Conservation (phyloP, 805 yeast genomes). For the Spathaspora hagerdaliae region DNA sequence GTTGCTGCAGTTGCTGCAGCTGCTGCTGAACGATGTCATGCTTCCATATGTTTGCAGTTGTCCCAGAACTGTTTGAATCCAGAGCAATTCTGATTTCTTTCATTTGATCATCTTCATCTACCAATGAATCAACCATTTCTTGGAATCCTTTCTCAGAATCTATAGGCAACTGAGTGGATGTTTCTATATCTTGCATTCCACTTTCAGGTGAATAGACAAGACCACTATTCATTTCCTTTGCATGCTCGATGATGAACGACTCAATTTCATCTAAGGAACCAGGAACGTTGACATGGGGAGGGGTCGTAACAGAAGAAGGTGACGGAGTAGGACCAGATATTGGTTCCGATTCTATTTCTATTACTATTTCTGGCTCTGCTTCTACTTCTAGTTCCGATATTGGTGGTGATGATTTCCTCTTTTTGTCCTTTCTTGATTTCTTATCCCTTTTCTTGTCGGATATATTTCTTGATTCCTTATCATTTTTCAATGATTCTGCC, state of each 20-base stretch:
- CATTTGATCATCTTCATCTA: slow-evolving; percentile 5
- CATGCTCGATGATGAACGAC: slow-evolving; percentile 30
- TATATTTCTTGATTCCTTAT: neutral
- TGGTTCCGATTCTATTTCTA: no score
- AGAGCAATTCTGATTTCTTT: neutral
- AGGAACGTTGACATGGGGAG: slow-evolving; percentile 11
- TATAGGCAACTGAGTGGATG: neutral
- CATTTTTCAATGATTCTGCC: neutral
- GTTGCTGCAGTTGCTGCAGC: neutral
- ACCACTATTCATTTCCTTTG: slow-evolving; percentile 20
- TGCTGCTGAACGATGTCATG: neutral
- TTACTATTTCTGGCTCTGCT: no score
- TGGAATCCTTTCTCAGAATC: slow-evolving; percentile 5
- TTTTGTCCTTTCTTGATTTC: neutral
- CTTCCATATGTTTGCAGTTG: neutral
- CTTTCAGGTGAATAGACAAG: slow-evolving; percentile 6
- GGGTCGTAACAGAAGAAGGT: no score
- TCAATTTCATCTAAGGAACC: slow-evolving; percentile 35
- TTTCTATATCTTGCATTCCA: neutral
- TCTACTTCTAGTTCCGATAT: no score
- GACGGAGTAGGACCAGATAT: no score
- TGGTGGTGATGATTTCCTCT: neutral
- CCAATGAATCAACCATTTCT: slow-evolving; percentile 16
- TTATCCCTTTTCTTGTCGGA: neutral
- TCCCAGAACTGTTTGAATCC: neutral